Base-by-base conservation (phyloP, 768 basidiomycete genomes). In the Tulasnella sp. region DNA sequence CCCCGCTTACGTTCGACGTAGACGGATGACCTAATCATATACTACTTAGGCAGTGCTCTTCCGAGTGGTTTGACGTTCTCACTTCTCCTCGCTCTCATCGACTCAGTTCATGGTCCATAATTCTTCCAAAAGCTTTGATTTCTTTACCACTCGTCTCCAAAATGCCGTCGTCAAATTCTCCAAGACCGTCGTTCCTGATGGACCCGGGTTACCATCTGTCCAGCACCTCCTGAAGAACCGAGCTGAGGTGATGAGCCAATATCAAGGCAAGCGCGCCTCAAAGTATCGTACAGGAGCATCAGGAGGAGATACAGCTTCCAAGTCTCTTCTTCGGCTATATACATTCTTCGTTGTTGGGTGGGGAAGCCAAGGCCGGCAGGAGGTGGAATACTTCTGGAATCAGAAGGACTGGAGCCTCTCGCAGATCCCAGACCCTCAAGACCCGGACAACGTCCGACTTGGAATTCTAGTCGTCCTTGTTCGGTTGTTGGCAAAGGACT, bases 341-440 rank as follows among this genome's bases (percentile, higher is more conserved):
- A 22, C 42, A 39, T 74, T 74, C 54, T 74, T 74, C 38, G 72
- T 74, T 25, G 72, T 74, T 36, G 72, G 72, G 31, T 74, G 72
- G 72, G 54, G 36, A 34, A 54, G 49, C 36, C 25, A 31, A 22
- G 72, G 42, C 14, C 72, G 72, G 9, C 36, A n/a, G 49, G 72
- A 74, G 49, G 37, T 74, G 49, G 45, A 58, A 54, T 74, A 74
- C 72, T 74, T 74, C 72, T 74, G 72, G 72, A 37, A 52, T 15
- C 72, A 74, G 38, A 52, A 29, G 22, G 34, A 45, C 6, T 74
- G 72, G 72, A 29, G 4, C 7, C 34, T 74, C 34, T 22, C 29
- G 37, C 25, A 67, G n/a, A 74, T 74, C 73, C 73, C 54, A 2
- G 73, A 74, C 22, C 73, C 73, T 34, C 36, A 29, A 58, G 40